Base-by-base conservation (phyloP, 2,329 filamentous ascomycete genomes). In the Aurifilum marmelostoma region DNA sequence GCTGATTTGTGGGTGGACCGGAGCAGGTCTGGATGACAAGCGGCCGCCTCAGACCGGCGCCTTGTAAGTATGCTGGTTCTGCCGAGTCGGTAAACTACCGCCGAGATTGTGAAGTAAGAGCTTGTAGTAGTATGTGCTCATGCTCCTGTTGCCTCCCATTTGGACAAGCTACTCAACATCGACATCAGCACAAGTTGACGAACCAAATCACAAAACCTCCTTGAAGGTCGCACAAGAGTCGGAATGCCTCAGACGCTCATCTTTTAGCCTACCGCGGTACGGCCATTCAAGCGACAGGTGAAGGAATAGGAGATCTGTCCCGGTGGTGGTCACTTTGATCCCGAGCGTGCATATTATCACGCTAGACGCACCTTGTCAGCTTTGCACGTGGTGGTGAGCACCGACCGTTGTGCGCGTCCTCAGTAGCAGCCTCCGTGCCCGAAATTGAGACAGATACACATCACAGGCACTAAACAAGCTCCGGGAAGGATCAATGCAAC, bases 311-410 rank as follows among this genome's bases (percentile, higher is more conserved):
- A 21, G 7, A 18, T 41, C 32, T 27, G 63, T 34, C 16, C 52
- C 24, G 29, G 43, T n/a, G 50, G 60, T 54, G 27, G 65, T 60
- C 27, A 34, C 34, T 52, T 64, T 18, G 63, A 34, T 50, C 24
- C 65, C 21, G 54, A 54, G 65, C 60, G 37, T 64, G 68, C 65
- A 67, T 60, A 66, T 60, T 37, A 52, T 69, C 68, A 69, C 47
- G 68, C 64, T 27, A 60, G 65, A 69, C 65, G 60, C 63, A 69
- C 64, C 65, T 67, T 67, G 68, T 64, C 65, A 67, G 62, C 61
- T 63, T 50, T 27, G n/a, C 58, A 67, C 54, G 52, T 24, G 11
- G 63, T 6, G 18, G 59, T 43, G 37, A 62, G 27, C n/a, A 14
- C 43, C 14, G 59, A 29, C 32, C 41, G 37, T 37, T 62, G 37